A percentile compares a stretch with the other conserved stretches of the same genome.
These are phyloP conservation scores for Arctium lappa DNA, from an alignment of 129 eudicot genomes.

Conservation along the genomic window DNA sequence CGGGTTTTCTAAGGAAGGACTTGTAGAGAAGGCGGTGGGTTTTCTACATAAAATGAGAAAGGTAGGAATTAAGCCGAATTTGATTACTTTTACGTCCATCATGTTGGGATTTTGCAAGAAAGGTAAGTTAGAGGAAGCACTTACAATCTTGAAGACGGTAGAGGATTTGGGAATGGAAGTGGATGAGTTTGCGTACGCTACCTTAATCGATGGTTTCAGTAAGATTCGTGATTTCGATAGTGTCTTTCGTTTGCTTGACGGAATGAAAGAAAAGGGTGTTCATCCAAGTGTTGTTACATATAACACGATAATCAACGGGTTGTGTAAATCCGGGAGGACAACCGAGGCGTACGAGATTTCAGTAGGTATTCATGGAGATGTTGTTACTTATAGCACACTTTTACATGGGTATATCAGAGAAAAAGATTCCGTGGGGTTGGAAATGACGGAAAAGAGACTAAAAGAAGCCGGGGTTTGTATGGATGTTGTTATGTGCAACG, in stretches of 20 bases:
- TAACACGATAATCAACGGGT: constrained; percentile 65
- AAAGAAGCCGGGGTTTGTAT: constrained; percentile 50
- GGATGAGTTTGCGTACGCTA: constrained; percentile 63
- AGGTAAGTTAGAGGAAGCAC: constrained; percentile 71
- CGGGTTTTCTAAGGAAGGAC: constrained; percentile 68
- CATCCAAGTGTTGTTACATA: constrained; percentile 57
- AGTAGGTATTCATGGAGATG: constrained; percentile 46
- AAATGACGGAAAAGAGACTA: constrained; percentile 49
- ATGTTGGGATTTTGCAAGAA: constrained; percentile 72
- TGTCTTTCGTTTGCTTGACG: constrained; percentile 53
- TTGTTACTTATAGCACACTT: constrained; percentile 57
- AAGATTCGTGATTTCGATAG: constrained; percentile 41
- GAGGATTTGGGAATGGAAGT: constrained; percentile 41
- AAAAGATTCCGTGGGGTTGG: constrained; percentile 43
- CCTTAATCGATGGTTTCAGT: constrained; percentile 62
- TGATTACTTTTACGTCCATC: constrained; percentile 63
- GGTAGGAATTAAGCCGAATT: constrained; percentile 50
- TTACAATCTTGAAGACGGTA: constrained; percentile 42
- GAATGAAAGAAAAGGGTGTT: constrained; percentile 62
- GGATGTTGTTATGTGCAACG: constrained; percentile 64
- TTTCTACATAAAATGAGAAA: constrained; percentile 51
- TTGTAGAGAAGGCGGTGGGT: constrained; percentile 69
- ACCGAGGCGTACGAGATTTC: constrained; percentile 60
- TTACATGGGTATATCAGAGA: constrained; percentile 63
- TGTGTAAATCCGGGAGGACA: constrained; percentile 76